Percentiles rank a stretch among this genome's conserved stretches.
These are phyloP conservation scores for Pythium angustatum DNA, from an alignment of 352 stramenopile species.

Conservation along the genomic window DNA sequence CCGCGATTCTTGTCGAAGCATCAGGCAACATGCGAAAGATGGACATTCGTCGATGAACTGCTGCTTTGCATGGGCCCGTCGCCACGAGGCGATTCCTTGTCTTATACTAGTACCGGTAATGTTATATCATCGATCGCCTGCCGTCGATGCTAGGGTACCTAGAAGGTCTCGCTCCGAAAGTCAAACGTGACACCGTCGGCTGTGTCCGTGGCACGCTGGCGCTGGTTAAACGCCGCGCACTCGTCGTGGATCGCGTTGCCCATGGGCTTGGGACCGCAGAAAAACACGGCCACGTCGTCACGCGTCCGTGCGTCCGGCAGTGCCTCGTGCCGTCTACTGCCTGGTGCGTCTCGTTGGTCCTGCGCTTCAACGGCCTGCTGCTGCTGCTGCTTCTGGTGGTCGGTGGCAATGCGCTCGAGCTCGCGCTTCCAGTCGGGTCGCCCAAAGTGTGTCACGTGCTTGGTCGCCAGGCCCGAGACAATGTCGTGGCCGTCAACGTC, in stretches of 20 bases:
- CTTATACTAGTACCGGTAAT: too few relatives aligned
- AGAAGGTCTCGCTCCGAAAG: conserved; percentile 77
- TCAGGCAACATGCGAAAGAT: too few relatives aligned
- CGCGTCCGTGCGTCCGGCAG: neutral
- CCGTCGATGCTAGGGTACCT: too few relatives aligned
- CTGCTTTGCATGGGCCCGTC: too few relatives aligned
- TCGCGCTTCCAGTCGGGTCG: conserved; percentile 75
- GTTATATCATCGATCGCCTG: too few relatives aligned
- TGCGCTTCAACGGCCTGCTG: neutral
- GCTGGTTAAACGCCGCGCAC: conserved; percentile 57
- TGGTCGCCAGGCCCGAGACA: conserved; percentile 66
- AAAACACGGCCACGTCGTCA: conserved; percentile 80
- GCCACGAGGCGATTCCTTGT: too few relatives aligned
- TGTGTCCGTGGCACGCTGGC: conserved; percentile 29
- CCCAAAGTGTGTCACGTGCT: conserved; percentile 77
- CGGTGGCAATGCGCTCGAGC: conserved; percentile 47
- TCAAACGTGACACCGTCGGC: conserved; percentile 57
- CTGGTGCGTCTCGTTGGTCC: neutral
- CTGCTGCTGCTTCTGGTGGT: conserved; percentile 5
- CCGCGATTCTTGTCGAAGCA: too few relatives aligned
- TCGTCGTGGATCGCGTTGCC: conserved; percentile 60
- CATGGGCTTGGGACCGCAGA: conserved; percentile 67
- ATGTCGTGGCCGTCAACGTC: conserved; percentile 65
- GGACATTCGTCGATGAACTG: too few relatives aligned
- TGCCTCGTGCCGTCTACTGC: too few relatives aligned